Percentiles rank a stretch among this genome's conserved stretches.
phyloP scores from a whole-genome alignment of 1,139 yeast genomes.

The Diutina rugosa region DNA sequence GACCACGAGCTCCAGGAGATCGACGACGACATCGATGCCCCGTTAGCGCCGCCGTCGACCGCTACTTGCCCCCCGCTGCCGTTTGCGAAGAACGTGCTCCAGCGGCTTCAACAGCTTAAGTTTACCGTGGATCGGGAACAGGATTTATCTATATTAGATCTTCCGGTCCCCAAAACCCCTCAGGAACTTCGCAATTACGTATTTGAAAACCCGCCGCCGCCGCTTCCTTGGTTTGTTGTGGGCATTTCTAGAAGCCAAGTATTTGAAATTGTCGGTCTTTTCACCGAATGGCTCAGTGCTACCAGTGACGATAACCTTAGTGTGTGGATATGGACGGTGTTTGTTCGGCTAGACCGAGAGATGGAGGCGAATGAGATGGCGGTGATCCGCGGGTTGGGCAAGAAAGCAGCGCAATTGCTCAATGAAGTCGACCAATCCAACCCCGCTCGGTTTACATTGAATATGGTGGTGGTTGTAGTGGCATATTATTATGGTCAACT shows the following conservation, averaged over 20 bases:
- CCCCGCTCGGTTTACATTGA: neutral
- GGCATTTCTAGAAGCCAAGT: neutral
- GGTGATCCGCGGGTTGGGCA: neutral
- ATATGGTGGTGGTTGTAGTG: neutral
- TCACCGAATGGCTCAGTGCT: neutral
- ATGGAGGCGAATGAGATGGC: neutral
- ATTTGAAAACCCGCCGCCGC: neutral
- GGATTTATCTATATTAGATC: neutral
- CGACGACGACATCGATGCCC: neutral
- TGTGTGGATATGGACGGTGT: conserved; percentile 1
- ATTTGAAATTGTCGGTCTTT: neutral
- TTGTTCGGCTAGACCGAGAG: neutral
- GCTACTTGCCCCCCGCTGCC: neutral
- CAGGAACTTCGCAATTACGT: neutral
- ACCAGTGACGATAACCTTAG: neutral
- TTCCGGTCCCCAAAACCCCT: neutral
- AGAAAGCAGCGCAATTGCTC: neutral
- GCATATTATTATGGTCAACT: neutral
- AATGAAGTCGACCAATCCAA: neutral
- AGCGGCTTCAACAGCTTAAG: neutral
- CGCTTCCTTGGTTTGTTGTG: neutral
- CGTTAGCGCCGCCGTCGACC: neutral
- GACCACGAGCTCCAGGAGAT: neutral
- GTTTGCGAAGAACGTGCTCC: neutral
- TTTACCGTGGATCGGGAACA: neutral